Evolutionary conservation across 768 basidiomycete species (phyloP), one percentile per base, ranked within the genome.

Genomic region (Trametopsis cervina): DNA sequence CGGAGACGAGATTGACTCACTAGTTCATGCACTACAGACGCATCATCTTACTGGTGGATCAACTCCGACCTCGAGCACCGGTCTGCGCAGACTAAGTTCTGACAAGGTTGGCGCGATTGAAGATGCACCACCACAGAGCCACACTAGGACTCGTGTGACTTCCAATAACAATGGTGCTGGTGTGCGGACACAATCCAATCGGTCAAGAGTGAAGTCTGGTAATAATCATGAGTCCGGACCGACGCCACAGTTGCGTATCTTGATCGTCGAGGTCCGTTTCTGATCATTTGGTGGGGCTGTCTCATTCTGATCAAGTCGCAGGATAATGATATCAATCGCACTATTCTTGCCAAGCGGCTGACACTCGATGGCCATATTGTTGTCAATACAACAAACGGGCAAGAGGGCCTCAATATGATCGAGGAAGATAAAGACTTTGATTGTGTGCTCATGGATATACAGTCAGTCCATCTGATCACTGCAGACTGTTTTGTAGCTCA

Each of bases 371-470:
- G 81, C 0, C 84, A 89, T 52, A 70, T 61, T 11, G 83, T 89
- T 4, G 67, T 80, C 9, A 75, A 76, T 45, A 78, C 79, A 1
- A 80, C 76, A 1, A 88, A 92, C 58, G 88, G 89, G 2, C 85
- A 85, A 61, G 85, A 89, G 56, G 81, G 77, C 0, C 68, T 88
- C 1, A 80, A 85, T 27, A 69, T 71, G 51, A 66, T 88, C 21
- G 61, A 72, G 44, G 59, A 63, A 0, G 85, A 88, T 59, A 67
- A 69, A 33, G 68, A 74, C 3, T 85, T 86, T 56, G 87, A 93
- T 58, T 74, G 73, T 48, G 69, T 90, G 13, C 67, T 93, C 40
- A 93, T 90, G 89, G 88, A 90, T 60, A 78, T 90, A 10, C 85
- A 86, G 83, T 86, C 53, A 51, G 81, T 69, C 2, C n/a, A n/a